Evolutionary conservation across 225 moss, liverwort and hornwort genomes (phyloP).

Genomic region (Rhytidiadelphus loreus): DNA sequence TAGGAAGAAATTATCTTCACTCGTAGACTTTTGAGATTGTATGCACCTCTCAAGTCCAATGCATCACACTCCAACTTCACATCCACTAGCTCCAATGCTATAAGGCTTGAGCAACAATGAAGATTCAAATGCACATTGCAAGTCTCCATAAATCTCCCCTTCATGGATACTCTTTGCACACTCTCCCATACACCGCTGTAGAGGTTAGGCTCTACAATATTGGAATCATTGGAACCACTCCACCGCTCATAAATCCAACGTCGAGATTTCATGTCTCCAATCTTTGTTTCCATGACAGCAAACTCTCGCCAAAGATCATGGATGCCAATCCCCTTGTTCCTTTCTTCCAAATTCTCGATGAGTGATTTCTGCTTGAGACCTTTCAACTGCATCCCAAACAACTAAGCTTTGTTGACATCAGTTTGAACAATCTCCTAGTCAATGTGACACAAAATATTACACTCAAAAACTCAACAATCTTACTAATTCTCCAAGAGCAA

Average conservation of each 20-base stretch:
- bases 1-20: accelerated
- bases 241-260: not conserved
- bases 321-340: accelerated
- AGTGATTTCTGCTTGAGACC: not conserved
- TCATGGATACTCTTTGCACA: not conserved
- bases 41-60: not conserved
- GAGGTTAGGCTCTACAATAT: not conserved
- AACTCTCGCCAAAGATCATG: not conserved
- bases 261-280: not conserved
- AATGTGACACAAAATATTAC: accelerated
- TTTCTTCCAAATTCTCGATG: accelerated
- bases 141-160: accelerated
- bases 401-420: accelerated
- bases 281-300: not conserved
- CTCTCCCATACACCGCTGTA: not conserved
- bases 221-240: not conserved
- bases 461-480: not conserved
- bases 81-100: accelerated
- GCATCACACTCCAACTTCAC: not conserved
- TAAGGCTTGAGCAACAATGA: not conserved
- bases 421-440: accelerated
- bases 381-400: not conserved
- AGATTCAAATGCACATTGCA: not conserved
- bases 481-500: accelerated
- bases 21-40: not conserved